These are phyloP conservation scores for Neobulgaria alba DNA, from an alignment of 2,329 filamentous ascomycete genomes.

Conservation along the genomic window DNA sequence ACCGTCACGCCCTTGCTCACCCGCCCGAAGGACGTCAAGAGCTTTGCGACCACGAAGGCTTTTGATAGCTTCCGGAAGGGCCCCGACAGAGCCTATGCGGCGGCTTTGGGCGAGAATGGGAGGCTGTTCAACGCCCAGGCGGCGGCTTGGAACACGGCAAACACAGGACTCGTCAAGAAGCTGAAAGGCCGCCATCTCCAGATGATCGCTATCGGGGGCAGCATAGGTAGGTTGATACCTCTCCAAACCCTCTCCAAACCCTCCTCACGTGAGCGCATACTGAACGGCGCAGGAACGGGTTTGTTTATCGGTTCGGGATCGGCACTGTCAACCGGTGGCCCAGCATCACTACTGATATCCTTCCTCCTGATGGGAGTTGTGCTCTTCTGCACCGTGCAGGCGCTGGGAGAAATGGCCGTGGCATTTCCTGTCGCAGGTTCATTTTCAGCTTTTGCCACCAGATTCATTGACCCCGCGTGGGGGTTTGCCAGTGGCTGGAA, in stretches of 20 bases:
- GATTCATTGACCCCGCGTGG: slow-evolving; percentile 93
- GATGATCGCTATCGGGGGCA: slow-evolving; percentile 96
- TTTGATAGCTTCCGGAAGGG: slow-evolving; percentile 24
- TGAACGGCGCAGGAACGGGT: slow-evolving; percentile 52
- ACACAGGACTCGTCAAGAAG: slow-evolving; percentile 64
- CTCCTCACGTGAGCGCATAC: slow-evolving; percentile 8
- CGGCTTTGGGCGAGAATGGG: slow-evolving; percentile 20
- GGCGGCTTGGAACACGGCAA: slow-evolving; percentile 55
- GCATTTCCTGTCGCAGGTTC: slow-evolving; percentile 92
- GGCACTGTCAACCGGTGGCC: slow-evolving; percentile 63
- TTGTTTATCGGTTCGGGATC: slow-evolving; percentile 78
- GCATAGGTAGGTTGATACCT: slow-evolving; percentile 67
- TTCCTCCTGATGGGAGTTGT: slow-evolving; percentile 73
- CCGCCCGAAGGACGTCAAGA: slow-evolving; percentile 13
- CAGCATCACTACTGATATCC: slow-evolving; percentile 69
- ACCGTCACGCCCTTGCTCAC: slow-evolving; percentile 21
- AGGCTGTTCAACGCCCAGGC: slow-evolving; percentile 55
- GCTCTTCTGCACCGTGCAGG: slow-evolving; percentile 87
- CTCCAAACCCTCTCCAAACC: slow-evolving; percentile 7
- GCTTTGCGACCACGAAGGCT: slow-evolving; percentile 13
- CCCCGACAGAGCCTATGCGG: slow-evolving; percentile 11
- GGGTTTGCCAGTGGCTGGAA: slow-evolving; percentile 95
- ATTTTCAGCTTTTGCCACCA: slow-evolving; percentile 83
- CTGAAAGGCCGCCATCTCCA: slow-evolving; percentile 81
- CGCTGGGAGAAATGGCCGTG: slow-evolving; percentile 84